phyloP scores from a whole-genome alignment of 2,329 filamentous ascomycete species.

The Allantophomopsis lycopodina region DNA sequence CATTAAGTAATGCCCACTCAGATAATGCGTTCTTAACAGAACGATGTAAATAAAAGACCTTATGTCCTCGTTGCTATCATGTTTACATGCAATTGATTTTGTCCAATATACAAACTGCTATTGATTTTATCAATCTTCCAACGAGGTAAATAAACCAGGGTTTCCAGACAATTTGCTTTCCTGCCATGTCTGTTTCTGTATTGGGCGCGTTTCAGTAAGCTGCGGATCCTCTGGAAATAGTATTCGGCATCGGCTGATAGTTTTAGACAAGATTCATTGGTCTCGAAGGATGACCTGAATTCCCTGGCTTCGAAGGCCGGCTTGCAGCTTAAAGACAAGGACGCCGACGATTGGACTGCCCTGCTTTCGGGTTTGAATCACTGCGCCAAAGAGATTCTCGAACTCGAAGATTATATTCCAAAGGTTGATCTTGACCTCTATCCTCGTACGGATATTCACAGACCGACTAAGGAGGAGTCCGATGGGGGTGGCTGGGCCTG shows the following conservation, averaged over 20 bases:
- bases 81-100: no score
- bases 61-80: no score
- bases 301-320: constrained; percentile 5
- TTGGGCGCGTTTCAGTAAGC: constrained; percentile 7
- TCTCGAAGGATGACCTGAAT: constrained; percentile 5
- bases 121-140: no score
- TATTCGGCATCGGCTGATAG: background rate
- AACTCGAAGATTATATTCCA: constrained; percentile 8
- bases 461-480: constrained; percentile 5
- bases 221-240: background rate
- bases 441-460: constrained; percentile 9
- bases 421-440: constrained; percentile 8
- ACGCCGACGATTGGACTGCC: constrained; percentile 7
- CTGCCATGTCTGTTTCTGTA: constrained; percentile 7
- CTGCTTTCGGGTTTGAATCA: constrained; percentile 10
- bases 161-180: background rate
- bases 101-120: no score
- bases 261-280: constrained; percentile 8
- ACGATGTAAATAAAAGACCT: no score
- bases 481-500: constrained; percentile 11
- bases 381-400: constrained; percentile 10
- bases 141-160: no score
- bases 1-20: no score
- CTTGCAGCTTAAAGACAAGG: constrained; percentile 5
- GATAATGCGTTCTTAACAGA: no score